Percentiles rank a stretch among this genome's conserved stretches.
These are phyloP conservation scores for Yarrowia sp. DNA, from an alignment of 805 yeast genomes.

Conservation along the genomic window DNA sequence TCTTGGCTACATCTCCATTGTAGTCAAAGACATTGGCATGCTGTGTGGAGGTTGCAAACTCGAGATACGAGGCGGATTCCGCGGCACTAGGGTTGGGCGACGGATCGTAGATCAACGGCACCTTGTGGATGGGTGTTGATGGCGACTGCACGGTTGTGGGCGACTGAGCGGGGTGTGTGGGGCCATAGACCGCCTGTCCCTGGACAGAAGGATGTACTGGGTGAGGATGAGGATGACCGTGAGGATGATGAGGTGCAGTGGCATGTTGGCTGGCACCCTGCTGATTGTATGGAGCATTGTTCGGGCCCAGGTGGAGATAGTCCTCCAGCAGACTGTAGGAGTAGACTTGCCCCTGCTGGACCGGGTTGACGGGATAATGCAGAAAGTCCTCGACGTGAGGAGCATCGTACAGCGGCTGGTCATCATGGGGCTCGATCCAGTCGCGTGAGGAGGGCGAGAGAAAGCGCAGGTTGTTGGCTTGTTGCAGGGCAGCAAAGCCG, in stretches of 20 bases:
- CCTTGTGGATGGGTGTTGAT: conserved; percentile 6
- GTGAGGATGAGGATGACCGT: not conserved
- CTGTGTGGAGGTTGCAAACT: conserved; percentile 8
- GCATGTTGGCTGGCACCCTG: too few relatives aligned
- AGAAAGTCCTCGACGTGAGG: conserved; percentile 22
- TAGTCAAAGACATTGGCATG: conserved; percentile 12
- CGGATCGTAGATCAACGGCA: conserved; percentile 18
- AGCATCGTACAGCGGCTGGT: conserved; percentile 4
- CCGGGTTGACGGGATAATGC: conserved; percentile 19
- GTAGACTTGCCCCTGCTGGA: conserved; percentile 19
- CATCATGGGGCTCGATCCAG: conserved; percentile 24
- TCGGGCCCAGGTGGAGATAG: conserved; percentile 9
- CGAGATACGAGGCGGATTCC: conserved; percentile 1
- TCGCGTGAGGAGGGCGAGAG: conserved; percentile 19
- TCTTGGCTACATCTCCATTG: conserved; percentile 15
- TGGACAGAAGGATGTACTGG: not conserved
- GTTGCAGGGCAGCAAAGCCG: conserved; percentile 12
- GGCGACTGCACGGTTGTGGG: not conserved
- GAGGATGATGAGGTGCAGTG: too few relatives aligned
- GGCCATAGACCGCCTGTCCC: too few relatives aligned
- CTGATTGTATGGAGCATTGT: too few relatives aligned
- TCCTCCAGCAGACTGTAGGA: conserved; percentile 9
- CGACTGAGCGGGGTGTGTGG: not conserved
- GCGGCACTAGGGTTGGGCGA: conserved; percentile 13
- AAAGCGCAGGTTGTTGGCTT: conserved; percentile 19